phyloP scores from a whole-genome alignment of 371 early-diverging fungal species.

The Amoeboaphelidium occidentale region DNA sequence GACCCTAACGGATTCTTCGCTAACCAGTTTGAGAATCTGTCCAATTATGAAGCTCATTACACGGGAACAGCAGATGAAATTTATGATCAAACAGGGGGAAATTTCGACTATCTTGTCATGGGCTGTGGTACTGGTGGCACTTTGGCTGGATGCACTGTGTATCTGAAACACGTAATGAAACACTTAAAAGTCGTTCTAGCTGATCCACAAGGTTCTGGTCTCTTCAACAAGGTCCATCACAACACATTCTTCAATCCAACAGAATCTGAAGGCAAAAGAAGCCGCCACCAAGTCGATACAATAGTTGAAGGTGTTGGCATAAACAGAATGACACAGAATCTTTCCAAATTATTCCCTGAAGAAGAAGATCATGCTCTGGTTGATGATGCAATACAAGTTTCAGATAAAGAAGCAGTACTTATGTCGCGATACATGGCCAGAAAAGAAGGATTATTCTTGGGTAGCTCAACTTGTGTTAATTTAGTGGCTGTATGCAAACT shows the following conservation, averaged over 20 bases:
- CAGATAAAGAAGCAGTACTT: constrained; percentile 65
- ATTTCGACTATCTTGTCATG: constrained; percentile 24
- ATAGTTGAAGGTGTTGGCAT: constrained; percentile 89
- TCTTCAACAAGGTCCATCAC: constrained; percentile 70
- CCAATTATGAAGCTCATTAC: constrained; percentile 29
- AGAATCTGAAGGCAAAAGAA: constrained; percentile 69
- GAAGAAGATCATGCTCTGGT: constrained; percentile 10
- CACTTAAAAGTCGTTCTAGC: constrained; percentile 44
- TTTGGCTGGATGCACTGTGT: constrained; percentile 45
- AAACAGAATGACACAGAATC: constrained; percentile 75
- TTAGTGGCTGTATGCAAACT: constrained; percentile 1
- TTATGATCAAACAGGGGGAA: constrained; percentile 33
- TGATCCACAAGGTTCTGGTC: constrained; percentile 79
- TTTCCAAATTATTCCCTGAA: constrained; percentile 18
- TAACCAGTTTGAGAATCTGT: constrained; percentile 80
- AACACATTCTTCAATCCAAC: constrained; percentile 62
- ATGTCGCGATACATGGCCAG: constrained; percentile 68
- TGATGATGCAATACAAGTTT: constrained; percentile 63
- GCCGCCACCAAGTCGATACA: constrained; percentile 79
- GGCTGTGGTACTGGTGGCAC: constrained; percentile 36
- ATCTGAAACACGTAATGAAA: constrained; percentile 16
- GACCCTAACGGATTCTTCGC: constrained; percentile 39
- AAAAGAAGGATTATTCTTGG: constrained; percentile 29
- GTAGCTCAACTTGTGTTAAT: background rate
- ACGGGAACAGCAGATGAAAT: constrained; percentile 75